phyloP scores from a whole-genome alignment of 345 rosid genomes.

The Salix udensis region DNA sequence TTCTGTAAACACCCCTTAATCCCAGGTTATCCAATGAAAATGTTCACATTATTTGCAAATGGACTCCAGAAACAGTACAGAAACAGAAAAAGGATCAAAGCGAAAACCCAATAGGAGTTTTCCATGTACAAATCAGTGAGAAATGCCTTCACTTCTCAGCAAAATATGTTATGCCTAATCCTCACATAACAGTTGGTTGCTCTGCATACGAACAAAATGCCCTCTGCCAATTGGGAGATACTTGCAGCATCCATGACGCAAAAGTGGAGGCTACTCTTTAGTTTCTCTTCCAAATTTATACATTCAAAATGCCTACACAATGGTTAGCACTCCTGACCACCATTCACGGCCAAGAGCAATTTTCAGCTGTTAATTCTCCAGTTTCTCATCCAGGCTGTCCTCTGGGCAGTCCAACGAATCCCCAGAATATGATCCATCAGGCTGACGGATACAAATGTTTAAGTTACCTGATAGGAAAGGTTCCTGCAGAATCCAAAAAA shows the following conservation, averaged over 20 bases:
- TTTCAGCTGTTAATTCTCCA: constrained; percentile 32
- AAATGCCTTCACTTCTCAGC: constrained; percentile 21
- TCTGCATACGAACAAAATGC: constrained; percentile 41
- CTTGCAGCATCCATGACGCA: constrained; percentile 39
- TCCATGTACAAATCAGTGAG: constrained; percentile 11
- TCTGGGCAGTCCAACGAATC: constrained; percentile 52
- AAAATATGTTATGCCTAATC: constrained; percentile 36
- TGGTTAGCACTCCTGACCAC: constrained; percentile 47
- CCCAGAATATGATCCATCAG: constrained; percentile 72
- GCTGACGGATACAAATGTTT: constrained; percentile 60
- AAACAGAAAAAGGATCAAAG: background rate
- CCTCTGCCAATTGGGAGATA: constrained; percentile 26
- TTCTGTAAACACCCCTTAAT: constrained; percentile 22
- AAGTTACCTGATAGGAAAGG: constrained; percentile 56
- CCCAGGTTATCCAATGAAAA: constrained; percentile 16
- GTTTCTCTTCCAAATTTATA: constrained; percentile 49
- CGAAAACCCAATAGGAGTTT: constrained; percentile 13
- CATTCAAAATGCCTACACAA: constrained; percentile 40
- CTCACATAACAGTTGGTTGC: constrained; percentile 25
- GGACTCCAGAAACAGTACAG: background rate
- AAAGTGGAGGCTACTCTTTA: constrained; percentile 45
- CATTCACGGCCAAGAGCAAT: constrained; percentile 18
- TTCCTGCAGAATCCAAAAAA: constrained; percentile 47
- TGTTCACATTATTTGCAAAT: constrained; percentile 19
- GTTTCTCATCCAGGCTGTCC: constrained; percentile 41